Base-by-base conservation (phyloP, 2,329 filamentous ascomycete genomes). In the Arthrinium puccinioides region DNA sequence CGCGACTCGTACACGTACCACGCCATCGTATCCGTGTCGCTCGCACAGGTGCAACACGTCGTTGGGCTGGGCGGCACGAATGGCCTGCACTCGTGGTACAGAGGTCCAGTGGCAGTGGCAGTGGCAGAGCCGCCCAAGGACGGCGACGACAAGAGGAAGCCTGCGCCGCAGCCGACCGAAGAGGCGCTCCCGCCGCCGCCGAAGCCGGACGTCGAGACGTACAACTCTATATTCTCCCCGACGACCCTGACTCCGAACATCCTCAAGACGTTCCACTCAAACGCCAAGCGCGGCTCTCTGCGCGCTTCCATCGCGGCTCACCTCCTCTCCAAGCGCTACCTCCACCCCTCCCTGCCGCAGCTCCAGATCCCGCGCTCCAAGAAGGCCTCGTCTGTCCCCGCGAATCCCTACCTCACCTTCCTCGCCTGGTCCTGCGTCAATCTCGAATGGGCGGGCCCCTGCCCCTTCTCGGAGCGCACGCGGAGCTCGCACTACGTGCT, bases 361-460 rank as follows among this genome's bases (percentile, higher is more conserved):
- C 60, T 68, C 44, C 66, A 61, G 19, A 55, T 73, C 23, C 63
- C 66, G 46, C 57, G 56, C 11, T 40, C 43, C 43, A 72, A 72
- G 46, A 64, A 41, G 6, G 28, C 50, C 32, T 14, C n/a, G 20
- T 21, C n/a, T 15, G 31, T 11, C 9, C 27, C 27, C 27, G 50
- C 48, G 5, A 88, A 88, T 53, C 83, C 82, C 0, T 85, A 82
- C 56, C 66, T 79, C 36, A 71, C 79, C 48, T 74, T 84, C 50
- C 84, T 82, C 72, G 63, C 66, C 19, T 84, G 81, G 74, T 71
- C 75, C 2, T 79, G 74, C 48, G 69, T 72, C 20, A 69, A 69
- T 42, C 65, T 87, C 7, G 74, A 82, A 58, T 83, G 80, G 79
- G 71, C 70, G 34, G 79, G 81, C 2, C 77, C 82, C 3, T 61